Evolutionary conservation across 139 green algal genomes (phyloP).

Genomic region (Asterochloris sp.): DNA sequence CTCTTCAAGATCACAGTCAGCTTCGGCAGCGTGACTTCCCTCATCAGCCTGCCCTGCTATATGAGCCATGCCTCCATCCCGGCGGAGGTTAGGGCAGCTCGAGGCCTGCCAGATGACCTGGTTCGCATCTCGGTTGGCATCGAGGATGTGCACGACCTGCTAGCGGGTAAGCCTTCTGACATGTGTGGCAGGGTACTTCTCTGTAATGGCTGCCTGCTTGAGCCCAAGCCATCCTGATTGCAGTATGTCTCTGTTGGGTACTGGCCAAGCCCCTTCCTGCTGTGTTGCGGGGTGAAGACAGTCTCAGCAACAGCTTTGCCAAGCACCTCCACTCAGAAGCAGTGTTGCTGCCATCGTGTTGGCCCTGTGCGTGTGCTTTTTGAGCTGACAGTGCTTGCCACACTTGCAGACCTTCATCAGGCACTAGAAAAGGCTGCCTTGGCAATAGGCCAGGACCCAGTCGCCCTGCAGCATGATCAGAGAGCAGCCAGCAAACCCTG

Average conservation of each 20-base stretch:
- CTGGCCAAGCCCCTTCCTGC: not conserved
- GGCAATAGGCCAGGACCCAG: constrained; percentile 3
- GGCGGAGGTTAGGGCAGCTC: constrained; percentile 69
- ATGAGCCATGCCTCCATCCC: constrained; percentile 96
- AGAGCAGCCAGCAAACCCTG: not conserved
- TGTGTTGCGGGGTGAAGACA: not conserved
- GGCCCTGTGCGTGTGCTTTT: not conserved
- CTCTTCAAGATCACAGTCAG: constrained; percentile 95
- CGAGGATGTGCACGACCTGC: constrained; percentile 81
- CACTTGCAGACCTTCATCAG: constrained; percentile 47
- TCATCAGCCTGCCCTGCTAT: constrained; percentile 96
- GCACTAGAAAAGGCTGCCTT: constrained; percentile 49
- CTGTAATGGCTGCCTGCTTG: too few relatives aligned
- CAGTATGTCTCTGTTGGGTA: not conserved
- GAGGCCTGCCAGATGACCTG: constrained; percentile 93
- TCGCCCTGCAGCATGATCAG: not conserved
- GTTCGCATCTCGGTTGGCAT: constrained; percentile 92
- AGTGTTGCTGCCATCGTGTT: not conserved
- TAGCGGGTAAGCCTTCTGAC: constrained; percentile 32
- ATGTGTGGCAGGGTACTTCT: not conserved
- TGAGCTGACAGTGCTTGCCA: not conserved
- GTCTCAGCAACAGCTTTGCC: too few relatives aligned
- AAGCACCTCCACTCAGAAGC: too few relatives aligned
- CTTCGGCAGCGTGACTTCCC: constrained; percentile 87
- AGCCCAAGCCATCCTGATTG: not conserved